Conservation (phyloP, 2,329 filamentous ascomycete genomes). For the Herpotrichia juniperi region DNA sequence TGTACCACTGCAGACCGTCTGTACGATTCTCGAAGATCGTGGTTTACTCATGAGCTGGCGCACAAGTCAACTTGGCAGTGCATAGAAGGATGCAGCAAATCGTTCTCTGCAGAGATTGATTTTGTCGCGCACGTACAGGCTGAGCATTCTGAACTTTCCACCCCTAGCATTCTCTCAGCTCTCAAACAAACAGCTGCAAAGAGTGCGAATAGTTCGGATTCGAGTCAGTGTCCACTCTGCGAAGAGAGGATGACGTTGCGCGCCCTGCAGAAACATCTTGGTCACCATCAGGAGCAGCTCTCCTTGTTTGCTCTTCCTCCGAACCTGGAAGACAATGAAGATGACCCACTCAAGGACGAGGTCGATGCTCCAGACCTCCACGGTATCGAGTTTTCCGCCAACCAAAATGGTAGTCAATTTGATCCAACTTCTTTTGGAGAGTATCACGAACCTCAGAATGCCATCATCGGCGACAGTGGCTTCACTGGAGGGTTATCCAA, state of each 20-base stretch:
- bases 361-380: too few species aligned
- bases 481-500: conserved; percentile 73
- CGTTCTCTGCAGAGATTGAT: conserved; percentile 5
- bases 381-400: too few species aligned
- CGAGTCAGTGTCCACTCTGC: conserved; percentile 18
- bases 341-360: too few species aligned
- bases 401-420: conserved; percentile 82
- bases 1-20: conserved; percentile 26
- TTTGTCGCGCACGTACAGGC: conserved; percentile 13
- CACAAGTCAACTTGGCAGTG: conserved; percentile 26
- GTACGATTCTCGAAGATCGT: conserved; percentile 24
- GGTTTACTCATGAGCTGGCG: conserved; percentile 30
- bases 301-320: conserved; percentile 29
- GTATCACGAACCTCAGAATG: conserved; percentile 68
- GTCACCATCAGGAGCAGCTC: conserved; percentile 29
- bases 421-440: conserved; percentile 72
- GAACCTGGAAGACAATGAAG: conserved; percentile 17
- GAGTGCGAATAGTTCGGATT: conserved; percentile 5
- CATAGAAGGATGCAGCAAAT: conserved; percentile 18
- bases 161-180: conserved; percentile 7
- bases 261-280: conserved; percentile 24
- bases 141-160: conserved; percentile 12
- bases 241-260: conserved; percentile 13
- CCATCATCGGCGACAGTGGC: conserved; percentile 70
- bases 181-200: conserved; percentile 12